Evolutionary conservation across 2,329 filamentous ascomycete species (phyloP).

Genomic region (Cryphonectria parasitica): DNA sequence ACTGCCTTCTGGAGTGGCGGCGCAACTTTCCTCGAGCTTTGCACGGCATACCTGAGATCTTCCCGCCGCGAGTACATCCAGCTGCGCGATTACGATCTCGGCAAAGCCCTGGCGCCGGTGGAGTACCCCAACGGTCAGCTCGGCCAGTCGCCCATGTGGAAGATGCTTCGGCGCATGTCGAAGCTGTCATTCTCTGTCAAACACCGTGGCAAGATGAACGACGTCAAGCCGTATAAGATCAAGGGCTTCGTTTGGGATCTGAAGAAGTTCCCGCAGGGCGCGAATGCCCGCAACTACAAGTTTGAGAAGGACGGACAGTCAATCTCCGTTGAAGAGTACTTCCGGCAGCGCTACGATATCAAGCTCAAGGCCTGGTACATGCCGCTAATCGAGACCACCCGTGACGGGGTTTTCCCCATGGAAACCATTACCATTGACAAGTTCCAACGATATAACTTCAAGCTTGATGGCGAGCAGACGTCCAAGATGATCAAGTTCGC

Average conservation of each 20-base stretch:
- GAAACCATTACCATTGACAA: conserved; percentile 53
- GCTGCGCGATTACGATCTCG: conserved; percentile 6
- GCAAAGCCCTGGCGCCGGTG: conserved; percentile 17
- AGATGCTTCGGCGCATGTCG: conserved; percentile 55
- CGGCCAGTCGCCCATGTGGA: conserved; percentile 56
- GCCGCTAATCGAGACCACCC: conserved; percentile 62
- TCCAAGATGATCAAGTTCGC: conserved; percentile 91
- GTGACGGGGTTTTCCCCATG: conserved; percentile 61
- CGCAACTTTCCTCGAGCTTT: conserved; percentile 45
- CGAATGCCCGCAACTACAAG: conserved; percentile 53
- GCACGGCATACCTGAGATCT: conserved; percentile 35
- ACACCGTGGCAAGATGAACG: conserved; percentile 54
- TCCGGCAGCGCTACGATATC: conserved; percentile 57
- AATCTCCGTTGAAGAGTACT: conserved; percentile 58
- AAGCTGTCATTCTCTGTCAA: conserved; percentile 61
- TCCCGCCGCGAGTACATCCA: conserved; percentile 33
- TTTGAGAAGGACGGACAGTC: conserved; percentile 57
- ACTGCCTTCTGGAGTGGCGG: conserved; percentile 76
- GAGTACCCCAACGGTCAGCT: conserved; percentile 1
- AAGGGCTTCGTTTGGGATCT: conserved; percentile 54
- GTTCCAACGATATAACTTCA: conserved; percentile 66
- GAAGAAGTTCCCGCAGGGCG: conserved; percentile 49
- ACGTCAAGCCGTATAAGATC: conserved; percentile 56
- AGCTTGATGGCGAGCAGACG: conserved; percentile 68
- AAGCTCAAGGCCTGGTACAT: conserved; percentile 51